Conservation (phyloP, 768 basidiomycete genomes). For the Dictyophora rubrovolvata region DNA sequence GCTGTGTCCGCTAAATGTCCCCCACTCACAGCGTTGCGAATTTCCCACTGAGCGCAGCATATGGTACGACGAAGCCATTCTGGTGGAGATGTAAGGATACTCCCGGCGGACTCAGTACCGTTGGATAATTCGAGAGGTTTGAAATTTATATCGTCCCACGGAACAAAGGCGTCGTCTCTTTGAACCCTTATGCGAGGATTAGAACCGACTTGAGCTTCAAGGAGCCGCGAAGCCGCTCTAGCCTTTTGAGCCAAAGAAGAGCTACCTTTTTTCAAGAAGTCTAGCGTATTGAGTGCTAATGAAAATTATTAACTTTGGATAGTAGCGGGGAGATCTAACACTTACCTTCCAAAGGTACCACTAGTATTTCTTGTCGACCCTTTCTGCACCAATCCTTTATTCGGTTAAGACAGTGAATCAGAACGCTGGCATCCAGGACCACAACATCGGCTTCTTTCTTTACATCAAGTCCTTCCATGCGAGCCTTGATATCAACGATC, state of each 20-base stretch:
- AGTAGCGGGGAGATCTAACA: conserved; percentile 7
- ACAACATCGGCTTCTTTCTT: conserved; percentile 64
- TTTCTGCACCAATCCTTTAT: conserved; percentile 78
- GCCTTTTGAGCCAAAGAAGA: conserved; percentile 71
- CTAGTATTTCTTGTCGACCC: conserved; percentile 64
- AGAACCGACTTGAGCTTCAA: conserved; percentile 79
- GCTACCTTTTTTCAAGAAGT: conserved; percentile 86
- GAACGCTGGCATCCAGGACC: conserved; percentile 73
- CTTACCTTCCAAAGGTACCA: conserved; percentile 84
- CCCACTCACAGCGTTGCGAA: conserved; percentile 32
- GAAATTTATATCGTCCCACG: conserved; percentile 66
- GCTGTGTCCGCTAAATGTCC: background rate
- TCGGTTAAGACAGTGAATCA: conserved; percentile 66
- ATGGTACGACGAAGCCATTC: conserved; percentile 82
- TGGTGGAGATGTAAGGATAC: conserved; percentile 33
- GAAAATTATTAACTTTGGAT: background rate
- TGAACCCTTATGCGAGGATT: conserved; percentile 77
- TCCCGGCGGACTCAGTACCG: conserved; percentile 6
- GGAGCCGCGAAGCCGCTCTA: conserved; percentile 76
- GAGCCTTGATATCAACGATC: background rate
- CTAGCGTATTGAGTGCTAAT: conserved; percentile 83
- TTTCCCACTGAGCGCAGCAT: conserved; percentile 73
- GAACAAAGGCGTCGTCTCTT: conserved; percentile 71
- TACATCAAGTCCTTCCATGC: conserved; percentile 6
- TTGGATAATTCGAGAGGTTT: conserved; percentile 20